These are phyloP conservation scores for Globisporangium paroecandrum DNA, from an alignment of 352 stramenopile species.

Conservation along the genomic window DNA sequence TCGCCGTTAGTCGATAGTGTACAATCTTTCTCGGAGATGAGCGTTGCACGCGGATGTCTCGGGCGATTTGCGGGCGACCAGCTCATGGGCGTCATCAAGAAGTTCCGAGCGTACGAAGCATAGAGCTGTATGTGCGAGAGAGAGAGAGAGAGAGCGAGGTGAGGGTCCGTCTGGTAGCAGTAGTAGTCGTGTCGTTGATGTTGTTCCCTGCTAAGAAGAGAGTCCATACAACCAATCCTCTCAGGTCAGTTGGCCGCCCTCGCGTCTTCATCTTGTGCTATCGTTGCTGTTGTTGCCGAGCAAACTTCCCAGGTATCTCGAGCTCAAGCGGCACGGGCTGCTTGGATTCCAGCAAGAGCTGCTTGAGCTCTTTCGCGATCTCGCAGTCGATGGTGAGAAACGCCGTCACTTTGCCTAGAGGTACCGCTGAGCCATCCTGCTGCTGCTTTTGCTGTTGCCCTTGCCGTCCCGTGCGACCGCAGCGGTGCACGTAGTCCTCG, in stretches of 20 bases:
- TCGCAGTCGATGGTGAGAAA: slow-evolving; percentile 56
- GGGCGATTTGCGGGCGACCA: slow-evolving; percentile 83
- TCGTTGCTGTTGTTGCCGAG: slow-evolving; percentile 6
- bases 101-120: slow-evolving; percentile 48
- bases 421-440: not conserved
- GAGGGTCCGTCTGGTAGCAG: not conserved
- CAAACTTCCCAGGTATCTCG: slow-evolving; percentile 37
- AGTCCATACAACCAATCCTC: not conserved
- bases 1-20: slow-evolving; percentile 51
- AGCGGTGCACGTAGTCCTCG: slow-evolving; percentile 91
- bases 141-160: not conserved
- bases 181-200: slow-evolving; percentile 1
- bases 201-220: not conserved
- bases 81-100: slow-evolving; percentile 81
- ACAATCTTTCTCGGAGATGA: slow-evolving; percentile 60
- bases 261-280: not conserved
- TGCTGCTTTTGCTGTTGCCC: not conserved
- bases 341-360: slow-evolving; percentile 38
- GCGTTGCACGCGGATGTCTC: slow-evolving; percentile 60
- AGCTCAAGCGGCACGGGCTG: slow-evolving; percentile 50
- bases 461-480: slow-evolving; percentile 57
- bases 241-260: not conserved
- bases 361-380: slow-evolving; percentile 50
- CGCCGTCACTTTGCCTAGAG: slow-evolving; percentile 31
- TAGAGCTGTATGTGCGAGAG: slow-evolving; percentile 18